Conservation (phyloP, 352 stramenopile genomes). For the Phytophthora pseudosyringae region DNA sequence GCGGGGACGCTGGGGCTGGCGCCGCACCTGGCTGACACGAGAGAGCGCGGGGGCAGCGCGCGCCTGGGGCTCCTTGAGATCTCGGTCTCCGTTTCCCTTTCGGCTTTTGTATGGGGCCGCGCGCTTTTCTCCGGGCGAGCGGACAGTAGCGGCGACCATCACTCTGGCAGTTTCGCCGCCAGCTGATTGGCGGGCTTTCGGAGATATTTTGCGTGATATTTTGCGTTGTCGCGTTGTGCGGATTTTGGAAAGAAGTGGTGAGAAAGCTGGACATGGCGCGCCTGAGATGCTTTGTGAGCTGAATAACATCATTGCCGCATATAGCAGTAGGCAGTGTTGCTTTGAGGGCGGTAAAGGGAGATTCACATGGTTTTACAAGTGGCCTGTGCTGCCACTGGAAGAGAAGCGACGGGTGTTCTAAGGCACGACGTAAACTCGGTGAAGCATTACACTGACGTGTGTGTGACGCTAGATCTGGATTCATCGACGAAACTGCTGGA, state of each 20-base stretch:
- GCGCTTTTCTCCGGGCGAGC: constrained; percentile 2
- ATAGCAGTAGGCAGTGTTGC: background rate
- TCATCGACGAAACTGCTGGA: constrained; percentile 11
- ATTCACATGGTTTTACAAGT: too few relatives aligned
- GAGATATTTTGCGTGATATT: constrained; percentile 18
- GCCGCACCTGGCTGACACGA: constrained; percentile 5
- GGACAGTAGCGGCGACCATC: constrained; percentile 19
- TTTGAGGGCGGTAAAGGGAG: background rate
- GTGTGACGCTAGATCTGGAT: background rate
- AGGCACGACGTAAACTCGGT: background rate
- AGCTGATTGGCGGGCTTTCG: constrained; percentile 11
- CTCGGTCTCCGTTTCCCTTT: constrained; percentile 22
- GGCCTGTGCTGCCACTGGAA: too few relatives aligned
- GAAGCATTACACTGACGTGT: background rate
- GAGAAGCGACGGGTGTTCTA: too few relatives aligned
- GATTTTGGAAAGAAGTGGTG: constrained; percentile 2
- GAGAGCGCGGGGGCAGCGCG: background rate
- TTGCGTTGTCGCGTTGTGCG: constrained; percentile 15
- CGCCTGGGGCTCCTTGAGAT: constrained; percentile 13
- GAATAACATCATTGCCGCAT: background rate
- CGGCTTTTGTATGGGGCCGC: constrained; percentile 22
- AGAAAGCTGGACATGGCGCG: constrained; percentile 2
- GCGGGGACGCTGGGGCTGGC: background rate
- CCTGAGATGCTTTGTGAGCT: background rate
- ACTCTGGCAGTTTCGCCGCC: constrained; percentile 18